These are phyloP conservation scores for Glycine soja DNA, from an alignment of 306 rosid species.

Conservation along the genomic window DNA sequence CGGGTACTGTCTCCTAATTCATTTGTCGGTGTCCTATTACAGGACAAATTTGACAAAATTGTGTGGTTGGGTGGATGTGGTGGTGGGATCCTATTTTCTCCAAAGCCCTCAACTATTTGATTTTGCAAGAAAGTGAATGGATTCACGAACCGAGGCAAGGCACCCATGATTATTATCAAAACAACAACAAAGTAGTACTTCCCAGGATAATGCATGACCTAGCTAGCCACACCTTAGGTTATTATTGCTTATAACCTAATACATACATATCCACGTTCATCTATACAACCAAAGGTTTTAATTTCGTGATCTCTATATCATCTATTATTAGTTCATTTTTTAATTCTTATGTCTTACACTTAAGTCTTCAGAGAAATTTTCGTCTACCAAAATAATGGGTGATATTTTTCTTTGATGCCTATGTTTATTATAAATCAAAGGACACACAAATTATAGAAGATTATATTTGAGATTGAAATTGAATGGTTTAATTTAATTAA, in stretches of 20 bases:
- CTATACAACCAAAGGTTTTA: background rate
- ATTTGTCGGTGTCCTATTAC: conserved; percentile 49
- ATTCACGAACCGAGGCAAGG: background rate
- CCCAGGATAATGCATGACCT: conserved; percentile 24
- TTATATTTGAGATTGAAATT: conserved; percentile 3
- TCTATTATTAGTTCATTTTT: background rate
- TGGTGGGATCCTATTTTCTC: conserved; percentile 43
- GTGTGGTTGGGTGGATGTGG: conserved; percentile 43
- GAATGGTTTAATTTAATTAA: conserved; percentile 21
- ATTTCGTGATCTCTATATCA: background rate
- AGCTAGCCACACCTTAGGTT: background rate
- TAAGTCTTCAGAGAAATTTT: background rate
- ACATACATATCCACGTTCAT: conserved; percentile 3
- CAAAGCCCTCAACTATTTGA: conserved; percentile 34
- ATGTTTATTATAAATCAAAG: background rate
- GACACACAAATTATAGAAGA: background rate
- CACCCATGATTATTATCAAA: conserved; percentile 39
- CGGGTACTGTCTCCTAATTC: conserved; percentile 49
- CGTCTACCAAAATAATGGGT: background rate
- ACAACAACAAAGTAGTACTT: conserved; percentile 1
- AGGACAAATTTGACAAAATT: conserved; percentile 49
- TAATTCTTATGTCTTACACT: background rate
- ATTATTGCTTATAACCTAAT: background rate
- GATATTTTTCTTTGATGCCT: background rate
- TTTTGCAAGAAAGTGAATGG: conserved; percentile 36